A percentile compares a stretch with the other conserved stretches of the same genome.
Conservation (phyloP, 306 rosid species). For the Begonia fuchsioides region DNA sequence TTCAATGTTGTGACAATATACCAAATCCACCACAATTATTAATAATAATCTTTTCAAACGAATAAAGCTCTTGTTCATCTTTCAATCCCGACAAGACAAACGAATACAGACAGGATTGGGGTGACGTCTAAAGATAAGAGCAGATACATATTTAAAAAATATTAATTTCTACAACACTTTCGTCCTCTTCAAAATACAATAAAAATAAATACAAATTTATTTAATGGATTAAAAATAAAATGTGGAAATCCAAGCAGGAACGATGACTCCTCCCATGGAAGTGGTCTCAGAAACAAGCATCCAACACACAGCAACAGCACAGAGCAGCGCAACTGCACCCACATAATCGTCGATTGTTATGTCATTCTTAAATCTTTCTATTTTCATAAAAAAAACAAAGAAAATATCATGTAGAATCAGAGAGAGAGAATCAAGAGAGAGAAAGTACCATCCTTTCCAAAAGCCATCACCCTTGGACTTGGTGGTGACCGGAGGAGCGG, state of each 20-base stretch:
- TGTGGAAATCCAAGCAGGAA: neutral
- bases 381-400: neutral
- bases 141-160: neutral
- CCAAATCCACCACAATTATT: no score
- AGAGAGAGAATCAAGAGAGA: neutral
- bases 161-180: no score
- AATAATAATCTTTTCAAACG: no score
- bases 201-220: neutral
- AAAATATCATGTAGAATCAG: neutral
- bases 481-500: slow-evolving; percentile 21
- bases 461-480: slow-evolving; percentile 73
- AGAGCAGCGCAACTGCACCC: slow-evolving; percentile 47
- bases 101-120: no score
- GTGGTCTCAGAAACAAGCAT: slow-evolving; percentile 34
- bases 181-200: neutral
- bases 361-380: neutral
- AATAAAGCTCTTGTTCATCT: no score
- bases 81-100: no score
- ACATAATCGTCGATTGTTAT: neutral
- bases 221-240: neutral
- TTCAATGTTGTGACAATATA: no score
- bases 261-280: neutral
- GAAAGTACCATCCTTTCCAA: slow-evolving; percentile 64
- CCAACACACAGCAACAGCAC: slow-evolving; percentile 60
- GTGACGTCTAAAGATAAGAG: neutral